Conservation (phyloP, 129 eudicot genomes). For the Centaurea solstitialis region DNA sequence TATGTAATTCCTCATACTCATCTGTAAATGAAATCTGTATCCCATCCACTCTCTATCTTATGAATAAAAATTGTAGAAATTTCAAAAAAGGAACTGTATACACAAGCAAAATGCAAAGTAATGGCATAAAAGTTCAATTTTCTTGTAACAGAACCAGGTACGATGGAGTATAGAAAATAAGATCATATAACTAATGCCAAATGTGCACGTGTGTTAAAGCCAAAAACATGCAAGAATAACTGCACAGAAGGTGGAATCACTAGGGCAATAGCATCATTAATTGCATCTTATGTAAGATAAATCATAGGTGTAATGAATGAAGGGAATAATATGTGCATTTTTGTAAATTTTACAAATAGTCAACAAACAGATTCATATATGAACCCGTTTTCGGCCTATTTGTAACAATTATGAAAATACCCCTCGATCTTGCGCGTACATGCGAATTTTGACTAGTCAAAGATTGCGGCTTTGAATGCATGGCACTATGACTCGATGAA, state of each 20-base stretch:
- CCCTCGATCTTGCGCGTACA: too few relatives aligned
- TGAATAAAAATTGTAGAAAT: too few relatives aligned
- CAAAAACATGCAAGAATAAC: background rate
- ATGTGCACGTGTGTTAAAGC: background rate
- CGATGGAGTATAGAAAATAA: background rate
- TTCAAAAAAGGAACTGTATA: background rate
- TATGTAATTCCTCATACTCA: background rate
- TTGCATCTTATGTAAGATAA: background rate
- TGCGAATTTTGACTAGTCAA: too few relatives aligned
- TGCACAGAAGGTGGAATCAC: background rate
- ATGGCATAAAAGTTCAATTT: background rate
- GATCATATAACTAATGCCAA: background rate
- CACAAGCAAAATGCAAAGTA: background rate
- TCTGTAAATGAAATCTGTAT: background rate
- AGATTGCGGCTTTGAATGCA: too few relatives aligned
- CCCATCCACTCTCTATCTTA: background rate
- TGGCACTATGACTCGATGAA: background rate
- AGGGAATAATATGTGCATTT: background rate
- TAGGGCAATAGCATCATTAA: background rate
- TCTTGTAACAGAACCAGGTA: background rate
- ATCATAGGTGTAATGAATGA: background rate
- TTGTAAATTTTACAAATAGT: too few relatives aligned
- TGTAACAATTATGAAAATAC: too few relatives aligned
- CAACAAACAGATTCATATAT: too few relatives aligned
- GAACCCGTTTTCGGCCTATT: too few relatives aligned